Evolutionary conservation across 495 filamentous ascomycete species (phyloP), one percentile per base, ranked within the genome.

Genomic region (Podospora appendiculata): DNA sequence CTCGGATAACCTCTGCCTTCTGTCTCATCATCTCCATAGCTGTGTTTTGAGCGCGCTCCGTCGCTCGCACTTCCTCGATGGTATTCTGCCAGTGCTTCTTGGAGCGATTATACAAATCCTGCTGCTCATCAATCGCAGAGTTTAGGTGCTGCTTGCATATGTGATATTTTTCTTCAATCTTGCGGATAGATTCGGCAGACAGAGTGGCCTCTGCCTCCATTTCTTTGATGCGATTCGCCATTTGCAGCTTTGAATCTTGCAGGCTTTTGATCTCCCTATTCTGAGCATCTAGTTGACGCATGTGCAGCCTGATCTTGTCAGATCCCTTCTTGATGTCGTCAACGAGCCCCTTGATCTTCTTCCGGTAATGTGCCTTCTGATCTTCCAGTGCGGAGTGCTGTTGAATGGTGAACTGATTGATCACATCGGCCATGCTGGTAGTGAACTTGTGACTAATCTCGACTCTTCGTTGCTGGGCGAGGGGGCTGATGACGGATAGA

Each of bases 111-210:
- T 68, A 73, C 1, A 73, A 55, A 14, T 50, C 45, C 50, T 72
- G 72, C 32, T 73, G 71, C 42, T 75, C 71, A 6, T 59, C 52
- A 7, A 72, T 66, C 3, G 68, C 68, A 17, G 60, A 50, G 51
- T 71, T 72, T 8, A 72, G 48, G 2, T 63, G 58, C 3, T 51
- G 40, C 36, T 58, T 70, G 44, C 60, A 66, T 6, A 55, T 51
- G 13, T 56, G 51, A 41, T 67, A 51, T 41, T 63, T 72, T 0
- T 60, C 62, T 52, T 67, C 59, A 2, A 71, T 33, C 25, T 50
- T 59, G 17, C 57, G 49, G 18, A 53, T 53, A 8, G 48, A 48
- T 17, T 53, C 50, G 13, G 51, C 52, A 16, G 60, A 62, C 6
- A 39, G 47, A 2, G 44, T 45, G 16, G 71, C 44, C 17, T 62